These are phyloP conservation scores for Saccharum officinarum DNA, from an alignment of 176 grass and related monocot genomes.

Conservation along the genomic window DNA sequence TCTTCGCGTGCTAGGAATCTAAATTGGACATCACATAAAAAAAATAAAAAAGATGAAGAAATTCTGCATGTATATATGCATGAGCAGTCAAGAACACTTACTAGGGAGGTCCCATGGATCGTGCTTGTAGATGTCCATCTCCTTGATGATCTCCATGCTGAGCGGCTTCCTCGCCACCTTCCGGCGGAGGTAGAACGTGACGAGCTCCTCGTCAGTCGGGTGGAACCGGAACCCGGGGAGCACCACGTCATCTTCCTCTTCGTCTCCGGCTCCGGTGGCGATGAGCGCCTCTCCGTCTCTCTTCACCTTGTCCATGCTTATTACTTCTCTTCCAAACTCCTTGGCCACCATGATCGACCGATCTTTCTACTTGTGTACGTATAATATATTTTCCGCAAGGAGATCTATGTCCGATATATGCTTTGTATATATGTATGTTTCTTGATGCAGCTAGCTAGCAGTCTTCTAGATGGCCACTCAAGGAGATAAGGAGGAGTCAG, in stretches of 20 bases:
- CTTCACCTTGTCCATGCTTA: conserved; percentile 39
- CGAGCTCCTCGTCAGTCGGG: conserved; percentile 92
- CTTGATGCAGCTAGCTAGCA: conserved; percentile 2
- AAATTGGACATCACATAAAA: not conserved
- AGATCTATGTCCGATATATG: not conserved
- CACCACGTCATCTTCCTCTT: conserved; percentile 52
- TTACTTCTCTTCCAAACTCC: conserved; percentile 4
- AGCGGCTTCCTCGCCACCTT: conserved; percentile 76
- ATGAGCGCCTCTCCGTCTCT: conserved; percentile 24
- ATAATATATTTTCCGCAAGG: not conserved
- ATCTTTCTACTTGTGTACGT: not conserved
- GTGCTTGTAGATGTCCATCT: conserved; percentile 91
- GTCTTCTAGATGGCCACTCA: not conserved
- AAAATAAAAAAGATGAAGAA: not conserved
- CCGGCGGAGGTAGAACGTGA: conserved; percentile 77
- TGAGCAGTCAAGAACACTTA: conserved; percentile 24
- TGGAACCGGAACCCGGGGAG: conserved; percentile 94
- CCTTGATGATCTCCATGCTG: conserved; percentile 77
- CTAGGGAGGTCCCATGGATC: conserved; percentile 95
- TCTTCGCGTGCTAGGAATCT: not conserved
- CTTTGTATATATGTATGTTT: not conserved
- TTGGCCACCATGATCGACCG: conserved; percentile 26
- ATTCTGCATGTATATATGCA: not conserved
- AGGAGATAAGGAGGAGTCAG: conserved; percentile 13
- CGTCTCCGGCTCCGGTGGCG: conserved; percentile 4